A percentile compares a stretch with the other conserved stretches of the same genome.
Conservation (phyloP, 208 protist genomes). For the Angomonas ambiguus region DNA sequence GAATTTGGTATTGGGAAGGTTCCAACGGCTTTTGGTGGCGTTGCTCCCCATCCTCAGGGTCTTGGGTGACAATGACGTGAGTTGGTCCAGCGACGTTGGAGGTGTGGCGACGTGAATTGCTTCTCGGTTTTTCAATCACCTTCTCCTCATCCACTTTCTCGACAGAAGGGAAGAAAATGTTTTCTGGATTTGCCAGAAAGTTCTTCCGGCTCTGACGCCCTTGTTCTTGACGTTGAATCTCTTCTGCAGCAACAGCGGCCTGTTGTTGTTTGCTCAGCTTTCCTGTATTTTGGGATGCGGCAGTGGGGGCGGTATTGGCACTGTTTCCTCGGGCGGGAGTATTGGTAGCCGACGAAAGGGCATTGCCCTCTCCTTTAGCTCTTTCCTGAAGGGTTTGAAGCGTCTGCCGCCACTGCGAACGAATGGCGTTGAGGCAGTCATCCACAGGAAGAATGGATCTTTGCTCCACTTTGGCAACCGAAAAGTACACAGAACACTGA, state of each 20-base stretch:
- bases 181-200: constrained; percentile 58
- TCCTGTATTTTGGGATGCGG: not conserved
- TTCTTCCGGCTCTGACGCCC: constrained; percentile 39
- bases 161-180: constrained; percentile 39
- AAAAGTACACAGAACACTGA: constrained; percentile 35
- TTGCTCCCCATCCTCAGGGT: constrained; percentile 34
- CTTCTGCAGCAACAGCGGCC: constrained; percentile 28
- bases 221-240: constrained; percentile 30
- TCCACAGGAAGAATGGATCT: constrained; percentile 24
- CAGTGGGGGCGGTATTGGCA: not conserved
- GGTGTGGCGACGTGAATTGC: not conserved
- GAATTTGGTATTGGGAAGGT: constrained; percentile 29
- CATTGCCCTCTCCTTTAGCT: constrained; percentile 2
- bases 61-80: constrained; percentile 24
- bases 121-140: not conserved
- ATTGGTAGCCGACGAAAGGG: no score
- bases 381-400: constrained; percentile 20
- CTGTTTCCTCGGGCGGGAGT: not conserved
- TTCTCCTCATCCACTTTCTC: constrained; percentile 15
- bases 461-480: constrained; percentile 45
- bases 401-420: constrained; percentile 26
- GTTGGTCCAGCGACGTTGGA: not conserved
- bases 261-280: constrained; percentile 17
- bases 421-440: constrained; percentile 29
- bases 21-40: constrained; percentile 39